A percentile compares a stretch with the other conserved stretches of the same genome.
Conservation (phyloP, 768 basidiomycete species). For the Harrya chromipes region DNA sequence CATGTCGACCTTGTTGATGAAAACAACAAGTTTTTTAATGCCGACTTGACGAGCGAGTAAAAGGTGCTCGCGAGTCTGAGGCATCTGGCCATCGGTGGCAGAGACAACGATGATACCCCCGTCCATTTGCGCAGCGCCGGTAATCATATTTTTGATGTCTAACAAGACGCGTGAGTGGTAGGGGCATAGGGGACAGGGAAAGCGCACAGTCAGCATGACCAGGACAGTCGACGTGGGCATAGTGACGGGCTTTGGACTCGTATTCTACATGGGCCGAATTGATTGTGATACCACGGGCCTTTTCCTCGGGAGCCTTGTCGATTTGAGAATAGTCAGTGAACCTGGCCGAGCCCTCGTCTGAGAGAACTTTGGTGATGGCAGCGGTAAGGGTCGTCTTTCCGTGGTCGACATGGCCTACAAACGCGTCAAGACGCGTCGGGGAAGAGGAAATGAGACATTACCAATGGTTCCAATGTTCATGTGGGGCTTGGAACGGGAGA, state of each 20-base stretch:
- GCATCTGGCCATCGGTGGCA: slow-evolving; percentile 99
- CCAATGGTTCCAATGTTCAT: slow-evolving; percentile 97
- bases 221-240: slow-evolving; percentile 98
- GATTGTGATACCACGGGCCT: slow-evolving; percentile 99
- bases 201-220: slow-evolving; percentile 90
- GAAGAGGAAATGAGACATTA: slow-evolving; percentile 21
- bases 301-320: slow-evolving; percentile 99
- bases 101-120: slow-evolving; percentile 96
- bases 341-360: slow-evolving; percentile 65
- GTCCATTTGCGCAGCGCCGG: slow-evolving; percentile 98
- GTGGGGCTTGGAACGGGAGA: slow-evolving; percentile 77
- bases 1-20: slow-evolving; percentile 99
- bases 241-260: slow-evolving; percentile 85
- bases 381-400: slow-evolving; percentile 98
- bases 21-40: slow-evolving; percentile 95
- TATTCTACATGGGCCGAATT: slow-evolving; percentile 99
- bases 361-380: slow-evolving; percentile 91
- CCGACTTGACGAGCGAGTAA: slow-evolving; percentile 98
- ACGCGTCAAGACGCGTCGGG: slow-evolving; percentile 19
- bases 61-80: slow-evolving; percentile 97
- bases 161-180: slow-evolving; percentile 6
- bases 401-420: slow-evolving; percentile 88
- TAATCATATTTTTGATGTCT: slow-evolving; percentile 99
- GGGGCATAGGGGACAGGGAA: background rate
- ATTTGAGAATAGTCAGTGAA: slow-evolving; percentile 98